Evolutionary conservation across 352 stramenopile genomes (phyloP).

Genomic region (Phytophthora cactorum): DNA sequence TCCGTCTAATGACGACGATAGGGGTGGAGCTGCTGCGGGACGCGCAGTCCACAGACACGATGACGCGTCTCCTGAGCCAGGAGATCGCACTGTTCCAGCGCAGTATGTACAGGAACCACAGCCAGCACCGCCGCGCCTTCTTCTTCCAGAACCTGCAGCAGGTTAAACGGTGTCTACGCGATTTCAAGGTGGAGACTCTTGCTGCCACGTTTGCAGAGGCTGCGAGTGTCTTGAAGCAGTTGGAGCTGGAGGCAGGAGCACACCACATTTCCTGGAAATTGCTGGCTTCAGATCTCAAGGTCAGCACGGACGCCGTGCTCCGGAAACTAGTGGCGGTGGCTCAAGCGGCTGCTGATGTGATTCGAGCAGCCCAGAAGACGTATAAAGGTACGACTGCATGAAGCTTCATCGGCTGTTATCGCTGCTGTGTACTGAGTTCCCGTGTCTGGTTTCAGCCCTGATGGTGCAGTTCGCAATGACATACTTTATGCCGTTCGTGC

Average conservation of each 20-base stretch:
- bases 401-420: background rate
- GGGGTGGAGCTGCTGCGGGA: conserved; percentile 46
- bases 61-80: conserved; percentile 49
- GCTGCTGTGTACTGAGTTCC: conserved; percentile 1
- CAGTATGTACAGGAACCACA: conserved; percentile 91
- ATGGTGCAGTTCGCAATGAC: conserved; percentile 82
- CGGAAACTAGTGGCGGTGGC: conserved; percentile 48
- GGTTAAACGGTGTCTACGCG: conserved; percentile 71
- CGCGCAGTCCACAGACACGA: conserved; percentile 40
- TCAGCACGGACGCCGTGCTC: conserved; percentile 53
- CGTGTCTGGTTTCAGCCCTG: conserved; percentile 41
- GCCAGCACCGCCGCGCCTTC: conserved; percentile 80
- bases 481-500: conserved; percentile 88
- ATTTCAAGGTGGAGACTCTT: conserved; percentile 51
- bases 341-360: conserved; percentile 39
- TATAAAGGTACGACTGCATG: conserved; percentile 56
- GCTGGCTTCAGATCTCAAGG: conserved; percentile 68
- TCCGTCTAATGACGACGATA: conserved; percentile 7
- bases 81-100: conserved; percentile 77
- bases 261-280: conserved; percentile 85
- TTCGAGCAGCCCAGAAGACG: conserved; percentile 73
- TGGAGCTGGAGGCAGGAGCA: conserved; percentile 52
- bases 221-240: conserved; percentile 45
- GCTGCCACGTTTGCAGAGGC: conserved; percentile 46
- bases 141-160: conserved; percentile 87